Percentiles rank a stretch among this genome's conserved stretches.
Evolutionary conservation across 129 eudicot species (phyloP).

Genomic region (Mikania micrantha): DNA sequence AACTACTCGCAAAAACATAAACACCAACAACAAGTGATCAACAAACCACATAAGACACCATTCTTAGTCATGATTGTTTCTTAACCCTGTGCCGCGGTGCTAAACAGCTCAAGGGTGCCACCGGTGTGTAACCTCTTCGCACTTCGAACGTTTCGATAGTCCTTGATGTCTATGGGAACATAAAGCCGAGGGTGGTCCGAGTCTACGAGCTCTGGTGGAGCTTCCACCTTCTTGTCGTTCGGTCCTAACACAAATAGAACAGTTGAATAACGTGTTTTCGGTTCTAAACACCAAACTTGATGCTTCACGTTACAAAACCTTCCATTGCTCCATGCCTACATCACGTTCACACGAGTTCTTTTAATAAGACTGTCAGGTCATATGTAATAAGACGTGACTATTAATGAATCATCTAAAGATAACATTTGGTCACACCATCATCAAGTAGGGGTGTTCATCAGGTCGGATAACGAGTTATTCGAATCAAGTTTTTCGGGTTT

Average conservation of each 20-base stretch:
- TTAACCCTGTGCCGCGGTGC: background rate
- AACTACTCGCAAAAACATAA: too few relatives aligned
- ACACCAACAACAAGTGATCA: background rate
- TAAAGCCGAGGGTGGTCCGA: constrained; percentile 40
- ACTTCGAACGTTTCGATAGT: constrained; percentile 28
- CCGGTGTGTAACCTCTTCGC: constrained; percentile 26
- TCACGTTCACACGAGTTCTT: background rate
- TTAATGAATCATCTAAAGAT: too few relatives aligned
- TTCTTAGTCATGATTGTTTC: background rate
- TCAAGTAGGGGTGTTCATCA: too few relatives aligned
- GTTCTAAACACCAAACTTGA: constrained; percentile 36
- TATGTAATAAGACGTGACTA: too few relatives aligned
- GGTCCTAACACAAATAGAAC: constrained; percentile 22
- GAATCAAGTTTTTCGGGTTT: too few relatives aligned
- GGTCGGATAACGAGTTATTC: too few relatives aligned
- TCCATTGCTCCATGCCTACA: constrained; percentile 57
- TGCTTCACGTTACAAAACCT: constrained; percentile 49
- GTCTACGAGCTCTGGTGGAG: constrained; percentile 33
- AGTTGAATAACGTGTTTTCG: constrained; percentile 23
- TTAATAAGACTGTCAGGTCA: too few relatives aligned
- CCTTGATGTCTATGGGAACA: constrained; percentile 29
- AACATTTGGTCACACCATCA: too few relatives aligned
- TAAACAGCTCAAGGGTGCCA: constrained; percentile 32
- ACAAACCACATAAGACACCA: background rate
- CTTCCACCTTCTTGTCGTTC: constrained; percentile 19